Percentiles rank a stretch among this genome's conserved stretches.
Conservation (phyloP, 23 red algal species). For the Gracilaria domingensis region DNA sequence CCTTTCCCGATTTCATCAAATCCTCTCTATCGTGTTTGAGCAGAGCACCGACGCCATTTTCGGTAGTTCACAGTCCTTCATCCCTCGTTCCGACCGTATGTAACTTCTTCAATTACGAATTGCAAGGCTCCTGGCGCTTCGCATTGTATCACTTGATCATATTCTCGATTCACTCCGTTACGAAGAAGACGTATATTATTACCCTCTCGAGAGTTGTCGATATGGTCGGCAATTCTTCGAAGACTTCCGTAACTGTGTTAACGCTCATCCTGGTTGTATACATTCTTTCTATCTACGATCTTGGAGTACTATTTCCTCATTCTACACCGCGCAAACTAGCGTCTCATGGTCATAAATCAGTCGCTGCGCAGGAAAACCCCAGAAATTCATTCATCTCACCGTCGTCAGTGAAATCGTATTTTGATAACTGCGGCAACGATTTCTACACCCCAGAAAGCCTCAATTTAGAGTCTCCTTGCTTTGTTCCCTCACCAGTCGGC, state of each 20-base stretch:
- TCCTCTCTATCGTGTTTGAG: no score
- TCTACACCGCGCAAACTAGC: background rate
- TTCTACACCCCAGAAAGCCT: slow-evolving; percentile 2
- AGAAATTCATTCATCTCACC: background rate
- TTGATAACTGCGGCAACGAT: background rate
- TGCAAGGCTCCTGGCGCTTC: no score
- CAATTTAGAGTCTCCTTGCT: slow-evolving; percentile 1
- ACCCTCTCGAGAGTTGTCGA: background rate
- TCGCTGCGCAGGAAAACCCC: no score
- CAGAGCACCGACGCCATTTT: no score
- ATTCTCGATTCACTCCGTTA: no score
- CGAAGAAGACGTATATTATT: no score
- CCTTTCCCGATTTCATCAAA: no score
- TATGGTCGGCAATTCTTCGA: background rate
- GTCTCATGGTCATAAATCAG: background rate
- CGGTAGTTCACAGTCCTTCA: no score
- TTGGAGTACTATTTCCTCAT: background rate
- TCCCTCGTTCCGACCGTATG: no score
- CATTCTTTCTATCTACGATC: background rate
- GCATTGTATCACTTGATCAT: no score
- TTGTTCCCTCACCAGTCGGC: background rate
- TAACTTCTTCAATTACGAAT: no score
- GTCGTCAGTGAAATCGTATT: background rate
- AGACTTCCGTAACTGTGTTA: background rate
- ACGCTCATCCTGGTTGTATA: background rate